These are phyloP conservation scores for Ambrosia hybrid DNA, from an alignment of 140 eudicot species.

Conservation along the genomic window DNA sequence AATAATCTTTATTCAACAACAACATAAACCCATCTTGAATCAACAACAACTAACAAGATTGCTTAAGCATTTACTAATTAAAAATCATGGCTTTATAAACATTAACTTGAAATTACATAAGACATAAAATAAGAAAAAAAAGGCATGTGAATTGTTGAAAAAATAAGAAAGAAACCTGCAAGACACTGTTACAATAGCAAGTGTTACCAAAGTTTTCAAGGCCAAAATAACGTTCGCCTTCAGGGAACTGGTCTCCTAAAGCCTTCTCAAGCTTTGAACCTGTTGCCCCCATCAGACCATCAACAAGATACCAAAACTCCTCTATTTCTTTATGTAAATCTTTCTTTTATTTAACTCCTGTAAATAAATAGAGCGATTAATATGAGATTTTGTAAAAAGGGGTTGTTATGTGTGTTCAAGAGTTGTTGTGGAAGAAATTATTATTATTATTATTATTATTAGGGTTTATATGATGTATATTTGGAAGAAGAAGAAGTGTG, in stretches of 20 bases:
- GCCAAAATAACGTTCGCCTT: slow-evolving; percentile 84
- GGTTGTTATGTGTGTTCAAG: no score
- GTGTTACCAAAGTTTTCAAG: slow-evolving; percentile 90
- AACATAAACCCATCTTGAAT: no score
- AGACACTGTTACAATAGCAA: slow-evolving; percentile 84
- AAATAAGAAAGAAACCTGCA: slow-evolving; percentile 48
- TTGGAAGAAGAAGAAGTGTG: slow-evolving; percentile 3
- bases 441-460: neutral
- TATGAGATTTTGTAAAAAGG: neutral
- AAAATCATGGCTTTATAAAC: no score
- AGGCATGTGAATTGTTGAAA: neutral
- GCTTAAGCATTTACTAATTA: no score
- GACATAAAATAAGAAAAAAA: no score
- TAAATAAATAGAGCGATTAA: neutral
- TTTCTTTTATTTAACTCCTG: neutral
- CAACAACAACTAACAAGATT: no score
- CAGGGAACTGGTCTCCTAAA: slow-evolving; percentile 85
- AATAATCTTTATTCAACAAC: no score
- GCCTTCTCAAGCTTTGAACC: slow-evolving; percentile 94
- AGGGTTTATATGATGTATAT: slow-evolving; percentile 26
- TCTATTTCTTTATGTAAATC: slow-evolving; percentile 34
- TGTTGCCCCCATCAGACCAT: slow-evolving; percentile 85
- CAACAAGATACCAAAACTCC: slow-evolving; percentile 66
- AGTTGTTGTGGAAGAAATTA: neutral
- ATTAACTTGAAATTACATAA: no score